A percentile compares a stretch with the other conserved stretches of the same genome.
phyloP scores from a whole-genome alignment of 2,329 filamentous ascomycete genomes.

The Pseudogymnoascus sp. region DNA sequence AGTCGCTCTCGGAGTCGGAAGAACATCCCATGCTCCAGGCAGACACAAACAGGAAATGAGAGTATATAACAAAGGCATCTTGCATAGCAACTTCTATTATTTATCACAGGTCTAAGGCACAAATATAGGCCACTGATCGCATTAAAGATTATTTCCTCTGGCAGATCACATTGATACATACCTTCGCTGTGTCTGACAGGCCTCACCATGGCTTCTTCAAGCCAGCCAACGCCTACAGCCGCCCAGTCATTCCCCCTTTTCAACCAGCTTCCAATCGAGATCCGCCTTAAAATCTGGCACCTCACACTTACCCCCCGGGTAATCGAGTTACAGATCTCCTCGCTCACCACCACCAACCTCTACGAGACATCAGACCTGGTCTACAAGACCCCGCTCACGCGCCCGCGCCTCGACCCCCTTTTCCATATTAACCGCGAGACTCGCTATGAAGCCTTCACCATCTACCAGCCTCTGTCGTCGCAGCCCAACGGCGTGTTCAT shows the following conservation, averaged over 20 bases:
- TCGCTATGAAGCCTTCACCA: not conserved
- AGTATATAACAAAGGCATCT: not conserved
- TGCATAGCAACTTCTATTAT: not conserved
- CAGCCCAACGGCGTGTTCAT: not conserved
- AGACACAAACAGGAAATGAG: conserved; percentile 2
- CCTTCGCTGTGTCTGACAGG: not conserved
- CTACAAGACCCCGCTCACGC: not conserved
- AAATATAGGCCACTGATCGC: not conserved
- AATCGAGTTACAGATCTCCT: conserved; percentile 13
- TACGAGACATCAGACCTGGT: not conserved
- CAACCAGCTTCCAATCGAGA: conserved; percentile 17
- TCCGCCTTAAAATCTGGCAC: conserved; percentile 18
- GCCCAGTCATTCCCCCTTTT: conserved; percentile 15
- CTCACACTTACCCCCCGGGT: conserved; percentile 14
- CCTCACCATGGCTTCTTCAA: not conserved
- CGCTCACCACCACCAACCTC: not conserved
- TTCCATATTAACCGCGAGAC: conserved; percentile 5
- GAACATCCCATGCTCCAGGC: not conserved
- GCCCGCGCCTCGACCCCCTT: not conserved
- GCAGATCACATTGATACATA: not conserved
- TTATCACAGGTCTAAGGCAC: not conserved
- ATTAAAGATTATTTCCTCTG: not conserved
- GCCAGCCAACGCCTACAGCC: not conserved
- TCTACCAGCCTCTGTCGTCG: not conserved
- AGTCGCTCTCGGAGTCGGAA: not conserved